Base-by-base conservation (phyloP, 306 rosid genomes). In the Urtica urens region DNA sequence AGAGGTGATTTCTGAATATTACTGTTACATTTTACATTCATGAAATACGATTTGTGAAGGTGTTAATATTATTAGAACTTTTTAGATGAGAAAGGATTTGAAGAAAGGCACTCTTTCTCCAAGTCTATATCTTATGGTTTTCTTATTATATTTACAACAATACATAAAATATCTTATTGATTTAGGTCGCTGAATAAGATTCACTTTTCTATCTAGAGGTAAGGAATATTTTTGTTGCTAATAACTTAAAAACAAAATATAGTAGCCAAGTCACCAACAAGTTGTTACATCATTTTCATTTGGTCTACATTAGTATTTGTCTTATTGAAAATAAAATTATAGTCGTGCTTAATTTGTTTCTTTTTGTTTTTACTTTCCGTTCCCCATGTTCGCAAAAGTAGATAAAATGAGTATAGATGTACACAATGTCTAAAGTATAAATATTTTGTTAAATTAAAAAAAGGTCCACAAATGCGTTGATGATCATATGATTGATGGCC, bases 401-500 rank as follows among this genome's bases (percentile, higher is more conserved):
- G 20, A 24, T n/a, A 25, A 7, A 18, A 14, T 5, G 19, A 29
- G 25, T 11, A 18, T 18, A 16, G 27, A n/a, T 5, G 9, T 46
- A 46, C 14, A 6, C 21, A 2, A 14, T 2, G 25, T 46, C n/a
- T 46, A 21, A 24, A 18, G 5, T 23, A 5, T 23, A 46, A 23
- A 25, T 4, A 11, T 25, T n/a, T n/a, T n/a, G 16, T 5, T 23
- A 46, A 25, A n/a, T 6, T 43, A 12, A 21, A 17, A 4, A 49
- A 7, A 0, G 22, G 28, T 21, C 30, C 20, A 25, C 51, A 19
- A 29, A 3, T 21, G 40, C 29, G 3, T 9, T 63, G 57, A 64
- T 29, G 63, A 40, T 22, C 49, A 26, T 30, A 59, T 53, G 53
- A 60, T 67, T 60, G 62, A 54, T 6, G 46, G 48, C 31, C 40